Evolutionary conservation across 2,329 filamentous ascomycete species (phyloP).

Genomic region (Aspergillus sp.): DNA sequence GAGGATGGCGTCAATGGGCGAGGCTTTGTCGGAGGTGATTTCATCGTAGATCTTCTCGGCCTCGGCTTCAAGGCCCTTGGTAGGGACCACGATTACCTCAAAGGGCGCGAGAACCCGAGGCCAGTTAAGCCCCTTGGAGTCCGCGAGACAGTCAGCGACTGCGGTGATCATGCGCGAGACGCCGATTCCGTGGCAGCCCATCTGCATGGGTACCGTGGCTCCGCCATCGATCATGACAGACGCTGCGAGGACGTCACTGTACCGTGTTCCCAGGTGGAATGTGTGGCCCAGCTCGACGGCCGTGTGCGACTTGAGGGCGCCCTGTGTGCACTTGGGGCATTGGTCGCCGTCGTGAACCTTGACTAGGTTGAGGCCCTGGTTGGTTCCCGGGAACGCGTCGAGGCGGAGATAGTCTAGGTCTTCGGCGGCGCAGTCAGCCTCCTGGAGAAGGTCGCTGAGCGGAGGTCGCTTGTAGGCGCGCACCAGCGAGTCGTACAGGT

Average conservation of each 20-base stretch:
- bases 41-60: conserved; percentile 67
- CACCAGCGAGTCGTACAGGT: conserved; percentile 48
- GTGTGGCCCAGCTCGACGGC: conserved; percentile 94
- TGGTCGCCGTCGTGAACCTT: conserved; percentile 68
- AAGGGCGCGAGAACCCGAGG: conserved; percentile 85
- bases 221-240: conserved; percentile 56
- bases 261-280: conserved; percentile 89
- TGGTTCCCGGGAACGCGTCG: conserved; percentile 44
- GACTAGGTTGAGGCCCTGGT: conserved; percentile 64
- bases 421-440: conserved; percentile 30
- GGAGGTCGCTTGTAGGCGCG: conserved; percentile 46
- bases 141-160: conserved; percentile 75
- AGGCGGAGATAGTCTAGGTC: conserved; percentile 43
- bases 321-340: conserved; percentile 72
- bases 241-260: conserved; percentile 75
- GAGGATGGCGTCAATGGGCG: conserved; percentile 66
- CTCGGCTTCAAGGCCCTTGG: conserved; percentile 51
- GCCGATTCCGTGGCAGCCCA: conserved; percentile 97
- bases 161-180: conserved; percentile 89
- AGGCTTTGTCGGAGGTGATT: conserved; percentile 44
- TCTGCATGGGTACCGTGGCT: conserved; percentile 67
- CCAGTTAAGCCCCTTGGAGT: conserved; percentile 81
- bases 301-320: conserved; percentile 66
- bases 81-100: conserved; percentile 70
- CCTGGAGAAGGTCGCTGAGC: conserved; percentile 40